These are phyloP conservation scores for Termitomyces sp. DNA, from an alignment of 768 basidiomycete species.

Conservation along the genomic window DNA sequence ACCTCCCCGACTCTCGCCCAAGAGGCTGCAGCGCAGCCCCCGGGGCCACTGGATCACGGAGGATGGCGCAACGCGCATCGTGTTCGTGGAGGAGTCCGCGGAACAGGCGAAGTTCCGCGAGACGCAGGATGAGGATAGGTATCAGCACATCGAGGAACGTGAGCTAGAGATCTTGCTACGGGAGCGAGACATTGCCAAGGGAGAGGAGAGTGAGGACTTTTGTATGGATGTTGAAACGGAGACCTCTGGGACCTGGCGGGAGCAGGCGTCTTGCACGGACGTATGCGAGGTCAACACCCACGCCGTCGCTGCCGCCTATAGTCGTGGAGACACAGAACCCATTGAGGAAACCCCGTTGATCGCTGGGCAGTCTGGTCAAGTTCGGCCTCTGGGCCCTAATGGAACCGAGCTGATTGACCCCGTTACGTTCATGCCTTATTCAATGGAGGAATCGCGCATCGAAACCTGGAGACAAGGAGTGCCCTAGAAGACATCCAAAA, in stretches of 20 bases:
- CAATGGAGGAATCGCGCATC: background rate
- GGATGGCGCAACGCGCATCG: constrained; percentile 1
- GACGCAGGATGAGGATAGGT: background rate
- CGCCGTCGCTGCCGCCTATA: background rate
- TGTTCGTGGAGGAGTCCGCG: constrained; percentile 1
- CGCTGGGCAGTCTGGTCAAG: background rate
- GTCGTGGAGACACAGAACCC: background rate
- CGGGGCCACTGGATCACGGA: constrained; percentile 4
- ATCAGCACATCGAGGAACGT: constrained; percentile 4
- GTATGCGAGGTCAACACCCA: background rate
- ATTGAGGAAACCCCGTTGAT: background rate
- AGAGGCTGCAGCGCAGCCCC: constrained; percentile 11
- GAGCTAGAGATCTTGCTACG: constrained; percentile 8
- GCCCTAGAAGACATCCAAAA: background rate
- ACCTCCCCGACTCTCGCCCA: constrained; percentile 5
- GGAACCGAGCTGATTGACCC: background rate
- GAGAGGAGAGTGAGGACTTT: background rate
- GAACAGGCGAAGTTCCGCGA: constrained; percentile 2
- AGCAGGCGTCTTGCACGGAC: background rate
- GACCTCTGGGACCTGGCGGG: background rate
- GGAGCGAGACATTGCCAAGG: background rate
- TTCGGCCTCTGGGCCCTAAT: background rate
- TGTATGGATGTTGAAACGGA: constrained; percentile 5
- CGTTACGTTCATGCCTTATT: background rate
- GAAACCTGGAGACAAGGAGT: constrained; percentile 1